These are phyloP conservation scores for Sabuloglossum arenarium DNA, from an alignment of 495 filamentous ascomycete species.

Conservation along the genomic window DNA sequence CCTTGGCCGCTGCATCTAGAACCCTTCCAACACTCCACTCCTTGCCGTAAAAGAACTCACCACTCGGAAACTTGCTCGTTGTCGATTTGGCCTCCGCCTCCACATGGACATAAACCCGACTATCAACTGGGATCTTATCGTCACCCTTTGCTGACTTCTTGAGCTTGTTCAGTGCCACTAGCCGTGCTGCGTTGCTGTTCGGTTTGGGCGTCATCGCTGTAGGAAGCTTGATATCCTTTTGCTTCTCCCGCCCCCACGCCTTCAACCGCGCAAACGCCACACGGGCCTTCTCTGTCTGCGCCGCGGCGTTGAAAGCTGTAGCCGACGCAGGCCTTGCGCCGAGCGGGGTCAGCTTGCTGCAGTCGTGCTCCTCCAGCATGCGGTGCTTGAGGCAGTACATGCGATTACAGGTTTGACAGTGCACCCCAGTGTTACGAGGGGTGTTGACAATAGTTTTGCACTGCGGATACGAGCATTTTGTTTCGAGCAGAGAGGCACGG, in stretches of 20 bases:
- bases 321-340: conserved; percentile 32
- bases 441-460: conserved; percentile 85
- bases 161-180: conserved; percentile 45
- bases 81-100: conserved; percentile 67
- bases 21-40: conserved; percentile 80
- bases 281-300: conserved; percentile 29
- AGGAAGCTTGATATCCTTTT: conserved; percentile 19
- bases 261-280: conserved; percentile 41
- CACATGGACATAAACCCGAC: conserved; percentile 66
- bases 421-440: conserved; percentile 51
- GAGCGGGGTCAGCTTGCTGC: conserved; percentile 44
- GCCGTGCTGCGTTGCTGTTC: conserved; percentile 35
- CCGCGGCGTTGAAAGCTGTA: conserved; percentile 13
- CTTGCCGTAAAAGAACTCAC: conserved; percentile 60
- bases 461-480: conserved; percentile 42
- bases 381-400: conserved; percentile 89
- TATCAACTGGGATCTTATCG: conserved; percentile 51
- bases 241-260: conserved; percentile 45
- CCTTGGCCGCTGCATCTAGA: conserved; percentile 69
- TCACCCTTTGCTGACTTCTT: conserved; percentile 84
- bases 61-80: conserved; percentile 31
- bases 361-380: conserved; percentile 72
- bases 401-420: conserved; percentile 59
- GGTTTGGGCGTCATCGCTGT: conserved; percentile 19
- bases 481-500: not conserved